These are phyloP conservation scores for Aspergillus spinulosporus DNA, from an alignment of 2,329 filamentous ascomycete genomes.

Conservation along the genomic window DNA sequence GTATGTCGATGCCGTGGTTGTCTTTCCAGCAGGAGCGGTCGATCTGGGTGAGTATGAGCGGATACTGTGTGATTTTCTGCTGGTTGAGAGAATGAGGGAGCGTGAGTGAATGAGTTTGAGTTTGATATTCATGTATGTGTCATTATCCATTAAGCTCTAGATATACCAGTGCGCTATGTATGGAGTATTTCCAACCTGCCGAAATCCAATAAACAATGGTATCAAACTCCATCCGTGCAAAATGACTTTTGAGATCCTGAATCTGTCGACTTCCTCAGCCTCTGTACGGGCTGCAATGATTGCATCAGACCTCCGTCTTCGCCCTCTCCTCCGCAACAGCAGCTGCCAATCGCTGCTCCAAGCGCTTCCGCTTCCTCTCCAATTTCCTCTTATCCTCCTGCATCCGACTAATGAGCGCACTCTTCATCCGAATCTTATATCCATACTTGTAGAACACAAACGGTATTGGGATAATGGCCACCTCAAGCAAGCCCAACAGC, in stretches of 20 bases:
- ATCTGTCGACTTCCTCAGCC: not conserved
- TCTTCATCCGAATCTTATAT: slow-evolving; percentile 57
- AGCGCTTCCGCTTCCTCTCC: slow-evolving; percentile 43
- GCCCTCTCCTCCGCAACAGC: slow-evolving; percentile 21
- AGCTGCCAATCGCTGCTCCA: slow-evolving; percentile 19
- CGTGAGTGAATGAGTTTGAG: not conserved
- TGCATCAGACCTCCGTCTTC: slow-evolving; percentile 21
- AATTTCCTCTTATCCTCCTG: slow-evolving; percentile 53
- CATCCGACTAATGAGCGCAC: slow-evolving; percentile 58
- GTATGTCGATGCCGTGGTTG: slow-evolving; percentile 69
- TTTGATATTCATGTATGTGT: slow-evolving; percentile 1
- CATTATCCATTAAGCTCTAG: slow-evolving; percentile 3
- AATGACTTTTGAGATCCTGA: slow-evolving; percentile 16
- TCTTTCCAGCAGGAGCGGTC: slow-evolving; percentile 76
- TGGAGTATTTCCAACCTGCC: not conserved
- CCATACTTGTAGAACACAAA: slow-evolving; percentile 71
- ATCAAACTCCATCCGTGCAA: slow-evolving; percentile 14
- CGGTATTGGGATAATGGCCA: slow-evolving; percentile 74
- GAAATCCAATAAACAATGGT: slow-evolving; percentile 2
- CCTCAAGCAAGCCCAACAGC: slow-evolving; percentile 70
- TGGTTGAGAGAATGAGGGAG: slow-evolving; percentile 31
- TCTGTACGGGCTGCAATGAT: not conserved
- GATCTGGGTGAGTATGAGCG: slow-evolving; percentile 70
- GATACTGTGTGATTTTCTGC: slow-evolving; percentile 48
- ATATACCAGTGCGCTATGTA: too few species aligned